Evolutionary conservation across 345 rosid species (phyloP).

Genomic region (Salix caprea): DNA sequence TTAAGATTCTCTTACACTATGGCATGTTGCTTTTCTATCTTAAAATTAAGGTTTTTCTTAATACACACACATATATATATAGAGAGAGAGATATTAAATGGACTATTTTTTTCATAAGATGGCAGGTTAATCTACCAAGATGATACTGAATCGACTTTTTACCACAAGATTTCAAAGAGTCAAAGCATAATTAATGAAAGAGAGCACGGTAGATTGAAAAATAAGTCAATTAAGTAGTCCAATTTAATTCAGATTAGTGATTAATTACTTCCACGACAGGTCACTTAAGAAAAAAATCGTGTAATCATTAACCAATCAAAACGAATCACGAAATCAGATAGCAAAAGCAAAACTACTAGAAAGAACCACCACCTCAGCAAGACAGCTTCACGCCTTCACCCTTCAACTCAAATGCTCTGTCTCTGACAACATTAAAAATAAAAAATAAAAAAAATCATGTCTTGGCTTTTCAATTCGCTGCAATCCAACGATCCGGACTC

Average conservation of each 20-base stretch:
- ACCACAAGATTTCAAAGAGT: too few relatives aligned
- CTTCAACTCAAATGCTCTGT: background rate
- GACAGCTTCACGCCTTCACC: background rate
- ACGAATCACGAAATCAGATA: background rate
- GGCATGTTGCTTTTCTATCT: too few relatives aligned
- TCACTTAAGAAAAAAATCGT: background rate
- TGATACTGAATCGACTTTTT: too few relatives aligned
- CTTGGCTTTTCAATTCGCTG: conserved; percentile 54
- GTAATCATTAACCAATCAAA: background rate
- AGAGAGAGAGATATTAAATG: too few relatives aligned
- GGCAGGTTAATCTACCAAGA: too few relatives aligned
- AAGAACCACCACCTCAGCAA: background rate
- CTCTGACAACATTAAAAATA: background rate
- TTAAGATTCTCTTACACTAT: too few relatives aligned
- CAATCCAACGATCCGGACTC: conserved; percentile 29
- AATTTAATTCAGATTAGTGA: too few relatives aligned
- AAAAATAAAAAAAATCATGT: conserved; percentile 30
- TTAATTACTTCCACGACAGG: background rate
- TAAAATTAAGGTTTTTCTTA: too few relatives aligned
- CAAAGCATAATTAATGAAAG: too few relatives aligned
- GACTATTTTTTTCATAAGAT: too few relatives aligned
- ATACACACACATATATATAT: too few relatives aligned
- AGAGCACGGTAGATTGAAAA: too few relatives aligned
- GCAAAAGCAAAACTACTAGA: background rate
- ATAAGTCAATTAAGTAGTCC: background rate